These are phyloP conservation scores for Anthoceros angustus DNA, from an alignment of 225 moss, liverwort and hornwort genomes.

Conservation along the genomic window DNA sequence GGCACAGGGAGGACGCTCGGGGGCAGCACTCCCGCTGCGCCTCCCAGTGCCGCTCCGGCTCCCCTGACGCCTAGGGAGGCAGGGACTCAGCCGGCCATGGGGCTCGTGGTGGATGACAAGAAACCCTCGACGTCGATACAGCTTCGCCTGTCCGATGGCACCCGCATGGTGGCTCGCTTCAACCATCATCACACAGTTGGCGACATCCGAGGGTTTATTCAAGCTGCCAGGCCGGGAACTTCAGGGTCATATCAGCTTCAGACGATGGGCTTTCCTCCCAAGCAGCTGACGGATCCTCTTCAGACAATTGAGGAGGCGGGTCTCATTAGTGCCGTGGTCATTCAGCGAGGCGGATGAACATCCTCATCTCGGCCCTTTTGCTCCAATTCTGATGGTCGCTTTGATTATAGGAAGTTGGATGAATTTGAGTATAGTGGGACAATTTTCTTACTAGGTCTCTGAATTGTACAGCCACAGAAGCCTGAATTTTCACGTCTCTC, in stretches of 20 bases:
- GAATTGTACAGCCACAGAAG: no score
- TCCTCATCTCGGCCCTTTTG: no score
- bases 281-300: conserved; percentile 38
- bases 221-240: conserved; percentile 65
- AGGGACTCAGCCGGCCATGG: conserved; percentile 30
- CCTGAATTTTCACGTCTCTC: no score
- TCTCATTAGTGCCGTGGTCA: conserved; percentile 76
- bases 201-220: conserved; percentile 72
- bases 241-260: conserved; percentile 58
- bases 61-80: conserved; percentile 14
- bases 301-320: conserved; percentile 54
- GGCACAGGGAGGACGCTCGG: conserved; percentile 69
- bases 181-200: conserved; percentile 62
- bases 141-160: conserved; percentile 72
- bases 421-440: no score
- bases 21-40: conserved; percentile 18
- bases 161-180: conserved; percentile 85
- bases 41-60: conserved; percentile 6
- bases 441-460: no score
- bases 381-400: no score
- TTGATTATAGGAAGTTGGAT: no score
- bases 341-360: conserved; percentile 30
- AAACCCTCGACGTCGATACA: conserved; percentile 74
- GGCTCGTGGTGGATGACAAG: conserved; percentile 56
- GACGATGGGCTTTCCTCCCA: conserved; percentile 73